phyloP scores from a whole-genome alignment of 2,329 filamentous ascomycete genomes.

The Diaporthe destruens region DNA sequence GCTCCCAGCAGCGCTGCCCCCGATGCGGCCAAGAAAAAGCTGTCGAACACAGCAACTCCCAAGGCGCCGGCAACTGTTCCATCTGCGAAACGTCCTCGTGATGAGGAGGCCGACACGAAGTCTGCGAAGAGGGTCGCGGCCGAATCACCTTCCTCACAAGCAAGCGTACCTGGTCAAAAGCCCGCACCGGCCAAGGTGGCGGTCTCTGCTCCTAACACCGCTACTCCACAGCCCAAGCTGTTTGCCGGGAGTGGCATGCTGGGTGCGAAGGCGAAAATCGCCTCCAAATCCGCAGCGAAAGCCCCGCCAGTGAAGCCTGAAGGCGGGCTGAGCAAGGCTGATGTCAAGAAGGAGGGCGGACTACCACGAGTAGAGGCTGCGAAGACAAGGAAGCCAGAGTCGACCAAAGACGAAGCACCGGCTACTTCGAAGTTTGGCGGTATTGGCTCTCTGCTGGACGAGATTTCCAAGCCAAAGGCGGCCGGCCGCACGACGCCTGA shows the following conservation, averaged over 20 bases:
- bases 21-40: slow-evolving; percentile 45
- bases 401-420: slow-evolving; percentile 52
- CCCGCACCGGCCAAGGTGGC: slow-evolving; percentile 34
- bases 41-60: slow-evolving; percentile 37
- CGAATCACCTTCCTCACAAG: slow-evolving; percentile 46
- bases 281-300: slow-evolving; percentile 50
- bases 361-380: slow-evolving; percentile 48
- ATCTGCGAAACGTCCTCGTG: slow-evolving; percentile 53
- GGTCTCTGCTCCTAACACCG: slow-evolving; percentile 26
- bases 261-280: slow-evolving; percentile 41
- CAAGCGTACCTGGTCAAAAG: slow-evolving; percentile 39
- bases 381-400: slow-evolving; percentile 45
- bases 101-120: slow-evolving; percentile 55
- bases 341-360: slow-evolving; percentile 50
- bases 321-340: slow-evolving; percentile 38
- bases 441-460: slow-evolving; percentile 66
- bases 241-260: slow-evolving; percentile 41
- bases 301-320: slow-evolving; percentile 46
- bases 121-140: slow-evolving; percentile 55
- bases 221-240: slow-evolving; percentile 35
- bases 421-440: slow-evolving; percentile 47
- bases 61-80: slow-evolving; percentile 44
- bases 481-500: slow-evolving; percentile 41
- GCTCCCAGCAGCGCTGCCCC: slow-evolving; percentile 17
- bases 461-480: slow-evolving; percentile 62